Evolutionary conservation across 2,329 filamentous ascomycete species (phyloP), one percentile per base, ranked within the genome.

Genomic region (Calonectria hawksworthii): DNA sequence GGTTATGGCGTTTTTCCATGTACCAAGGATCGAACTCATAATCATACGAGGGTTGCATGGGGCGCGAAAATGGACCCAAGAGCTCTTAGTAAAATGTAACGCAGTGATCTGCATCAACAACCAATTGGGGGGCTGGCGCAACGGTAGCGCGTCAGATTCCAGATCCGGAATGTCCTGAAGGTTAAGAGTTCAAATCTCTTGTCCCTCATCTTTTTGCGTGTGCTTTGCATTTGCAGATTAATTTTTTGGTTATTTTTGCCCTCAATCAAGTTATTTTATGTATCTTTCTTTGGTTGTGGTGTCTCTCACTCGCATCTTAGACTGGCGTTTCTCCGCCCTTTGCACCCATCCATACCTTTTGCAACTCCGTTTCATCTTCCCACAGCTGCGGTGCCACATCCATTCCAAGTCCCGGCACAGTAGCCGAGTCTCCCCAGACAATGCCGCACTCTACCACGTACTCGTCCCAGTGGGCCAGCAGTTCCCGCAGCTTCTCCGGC

Each of bases 381-480:
- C 61, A 65, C 28, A 65, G n/a, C 23, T 65, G 38, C 21, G 70
- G 70, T 14, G 70, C 70, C 23, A 30, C 70, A 18, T 72, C 70
- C 44, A 47, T 59, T 26, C 64, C 54, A 18, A 72, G 28, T 16
- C 70, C 70, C 10, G 38, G 41, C 4, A 30, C 36, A 6, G 54
- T 23, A 61, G 70, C 70, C 0, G 34, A 56, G 16, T 73, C 71
- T 69, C 66, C 71, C 71, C 71, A 73, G 3, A 72, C 72, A 34
- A 74, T 71, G 13, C 72, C 72, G 21, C 68, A 70, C 30, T 74
- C 72, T 2, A 67, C 61, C 2, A 71, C 61, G 78, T 88, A 89
- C 14, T 85, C 85, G 28, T 85, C 77, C 80, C 80, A 82, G 11
- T 72, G 70, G 9, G 41, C 72, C 68, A 84, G 67, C 65, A 84